Base-by-base conservation (phyloP, 495 filamentous ascomycete genomes). In the Aspergillus coremiiformis region DNA sequence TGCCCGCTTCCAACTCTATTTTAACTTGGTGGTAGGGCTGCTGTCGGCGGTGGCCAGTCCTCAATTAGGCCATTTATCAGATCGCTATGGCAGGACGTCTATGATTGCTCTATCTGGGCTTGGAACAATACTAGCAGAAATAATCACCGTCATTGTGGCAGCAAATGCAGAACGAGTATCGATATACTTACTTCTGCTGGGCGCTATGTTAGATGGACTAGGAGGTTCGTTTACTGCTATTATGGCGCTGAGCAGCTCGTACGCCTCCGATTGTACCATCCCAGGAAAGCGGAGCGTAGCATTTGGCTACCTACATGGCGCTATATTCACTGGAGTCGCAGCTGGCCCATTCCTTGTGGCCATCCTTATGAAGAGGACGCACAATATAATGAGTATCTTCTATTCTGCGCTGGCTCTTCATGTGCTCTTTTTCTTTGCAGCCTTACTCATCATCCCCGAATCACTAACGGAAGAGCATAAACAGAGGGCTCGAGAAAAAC, bases 221-320 rank as follows among this genome's bases (percentile, higher is more conserved):
- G 81, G 83, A 17, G 93, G 92, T 14, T 94, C 89, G 27, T 95
- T 96, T 67, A 90, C 88, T 2, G 78, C 85, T 1, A 83, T 79
- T 3, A 85, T 89, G 73, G 87, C 93, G 9, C 61, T 97, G 33
- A 81, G 79, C 20, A 81, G 91, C 60, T 85, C 92, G 0, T 98
- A 97, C 64, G 85, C 84, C 5, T 79, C 87, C 35, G 93, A 98
- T 63, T 95, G 89, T 67, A 92, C 93, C 11, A 72, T 83, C 14
- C 86, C 89, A 0, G 82, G 83, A 23, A 78, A 79, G 53, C 81
- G 93, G 17, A 88, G 84, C 42, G 85, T 93, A n/a, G 81, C 83
- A 20, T 95, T 98, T 65, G 90, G 87, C 3, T 89, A 87, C 56
- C 85, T 95, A 53, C 89, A 96, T 59, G 90, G 88, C 12, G 84